phyloP scores from a whole-genome alignment of 139 green algal species.

The Astrephomene gubernaculifera region DNA sequence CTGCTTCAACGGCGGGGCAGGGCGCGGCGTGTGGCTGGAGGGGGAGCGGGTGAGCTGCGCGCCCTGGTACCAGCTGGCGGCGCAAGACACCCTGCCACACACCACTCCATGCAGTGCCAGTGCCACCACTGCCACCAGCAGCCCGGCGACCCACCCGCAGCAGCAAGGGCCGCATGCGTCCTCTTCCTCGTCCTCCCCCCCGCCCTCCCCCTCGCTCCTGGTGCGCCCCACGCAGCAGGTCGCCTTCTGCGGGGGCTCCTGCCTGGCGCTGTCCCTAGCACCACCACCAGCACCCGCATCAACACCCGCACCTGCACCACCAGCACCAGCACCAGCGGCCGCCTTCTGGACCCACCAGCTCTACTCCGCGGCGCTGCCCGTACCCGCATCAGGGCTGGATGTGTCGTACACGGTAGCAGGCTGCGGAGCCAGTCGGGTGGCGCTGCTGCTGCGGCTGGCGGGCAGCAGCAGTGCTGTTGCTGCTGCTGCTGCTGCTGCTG shows the following conservation, averaged over 20 bases:
- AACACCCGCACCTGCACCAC: too few species aligned
- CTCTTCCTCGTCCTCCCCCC: not conserved
- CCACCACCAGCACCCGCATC: not conserved
- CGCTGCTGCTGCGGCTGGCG: conserved; percentile 12
- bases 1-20: conserved; percentile 61
- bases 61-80: conserved; percentile 57
- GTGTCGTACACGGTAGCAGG: conserved; percentile 9
- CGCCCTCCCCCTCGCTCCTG: not conserved
- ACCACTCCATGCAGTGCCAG: too few species aligned
- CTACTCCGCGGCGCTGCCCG: conserved; percentile 7
- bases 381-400: conserved; percentile 2
- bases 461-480: conserved; percentile 18
- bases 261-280: not conserved
- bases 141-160: not conserved
- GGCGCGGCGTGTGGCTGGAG: conserved; percentile 41
- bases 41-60: conserved; percentile 25
- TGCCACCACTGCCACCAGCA: not conserved
- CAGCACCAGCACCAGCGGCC: not conserved
- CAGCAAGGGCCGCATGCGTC: not conserved
- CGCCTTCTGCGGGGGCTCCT: conserved; percentile 22
- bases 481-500: too few species aligned
- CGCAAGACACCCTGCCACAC: conserved; percentile 23
- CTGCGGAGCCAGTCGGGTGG: conserved; percentile 12
- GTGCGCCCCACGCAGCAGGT: conserved; percentile 16
- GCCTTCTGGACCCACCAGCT: not conserved